Evolutionary conservation across 176 grass and related monocot species (phyloP).

Genomic region (Oryza punctata): DNA sequence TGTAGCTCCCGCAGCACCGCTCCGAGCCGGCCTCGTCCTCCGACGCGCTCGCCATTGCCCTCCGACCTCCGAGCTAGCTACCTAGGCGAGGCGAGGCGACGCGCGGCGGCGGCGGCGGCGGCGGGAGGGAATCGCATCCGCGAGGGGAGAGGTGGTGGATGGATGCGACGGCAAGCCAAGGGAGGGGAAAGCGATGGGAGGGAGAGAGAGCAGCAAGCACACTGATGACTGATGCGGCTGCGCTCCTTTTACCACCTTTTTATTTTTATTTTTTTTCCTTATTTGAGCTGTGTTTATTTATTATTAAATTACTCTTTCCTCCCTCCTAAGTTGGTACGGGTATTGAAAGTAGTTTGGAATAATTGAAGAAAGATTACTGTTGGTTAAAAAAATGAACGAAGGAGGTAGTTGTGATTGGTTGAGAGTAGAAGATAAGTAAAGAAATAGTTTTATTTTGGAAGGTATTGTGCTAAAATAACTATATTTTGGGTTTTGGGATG

Average conservation of each 20-base stretch:
- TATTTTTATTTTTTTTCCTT: background rate
- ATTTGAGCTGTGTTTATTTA: background rate
- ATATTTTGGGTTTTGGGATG: no score
- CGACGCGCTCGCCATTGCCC: slow-evolving; percentile 73
- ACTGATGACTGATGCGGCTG: slow-evolving; percentile 27
- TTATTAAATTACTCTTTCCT: no score
- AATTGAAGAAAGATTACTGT: no score
- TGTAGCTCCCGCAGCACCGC: slow-evolving; percentile 81
- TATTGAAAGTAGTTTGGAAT: no score
- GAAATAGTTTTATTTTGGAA: no score
- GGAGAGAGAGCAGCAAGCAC: background rate
- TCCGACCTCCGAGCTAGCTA: background rate
- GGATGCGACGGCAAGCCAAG: slow-evolving; percentile 16
- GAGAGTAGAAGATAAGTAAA: no score
- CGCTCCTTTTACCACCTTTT: slow-evolving; percentile 30
- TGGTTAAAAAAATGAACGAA: no score
- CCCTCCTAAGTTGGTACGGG: no score
- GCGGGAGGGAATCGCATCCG: slow-evolving; percentile 39
- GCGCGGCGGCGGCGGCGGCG: background rate
- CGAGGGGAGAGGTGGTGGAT: background rate
- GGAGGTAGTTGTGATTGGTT: no score
- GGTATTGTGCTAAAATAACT: no score
- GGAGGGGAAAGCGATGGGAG: slow-evolving; percentile 36
- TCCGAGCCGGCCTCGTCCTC: slow-evolving; percentile 79
- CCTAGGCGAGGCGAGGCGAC: slow-evolving; percentile 10